phyloP scores from a whole-genome alignment of 352 stramenopile genomes.

The Halophytophthora polymorphica region DNA sequence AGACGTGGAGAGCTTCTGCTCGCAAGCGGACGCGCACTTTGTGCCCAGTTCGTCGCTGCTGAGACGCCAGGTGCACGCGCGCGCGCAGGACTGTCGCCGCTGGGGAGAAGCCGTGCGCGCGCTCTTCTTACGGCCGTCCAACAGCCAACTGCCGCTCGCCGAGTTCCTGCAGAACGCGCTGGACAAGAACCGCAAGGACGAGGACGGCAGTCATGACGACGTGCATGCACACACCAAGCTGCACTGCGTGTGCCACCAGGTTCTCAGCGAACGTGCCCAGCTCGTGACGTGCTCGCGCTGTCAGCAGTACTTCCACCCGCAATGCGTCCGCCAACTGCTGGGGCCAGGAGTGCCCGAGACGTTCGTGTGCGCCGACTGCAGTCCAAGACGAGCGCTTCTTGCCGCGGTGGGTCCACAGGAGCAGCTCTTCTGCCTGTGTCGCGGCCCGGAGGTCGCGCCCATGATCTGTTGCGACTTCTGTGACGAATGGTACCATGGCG shows the following conservation, averaged over 20 bases:
- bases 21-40: conserved; percentile 51
- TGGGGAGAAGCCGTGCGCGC: conserved; percentile 52
- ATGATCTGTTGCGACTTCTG: conserved; percentile 90
- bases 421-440: conserved; percentile 69
- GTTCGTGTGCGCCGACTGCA: conserved; percentile 20
- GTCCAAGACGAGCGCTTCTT: conserved; percentile 3
- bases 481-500: conserved; percentile 83
- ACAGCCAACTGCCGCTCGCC: conserved; percentile 27
- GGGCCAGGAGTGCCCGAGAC: conserved; percentile 1
- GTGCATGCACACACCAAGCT: conserved; percentile 29
- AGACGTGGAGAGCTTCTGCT: conserved; percentile 47
- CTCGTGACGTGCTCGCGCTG: conserved; percentile 54
- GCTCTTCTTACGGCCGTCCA: conserved; percentile 54
- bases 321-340: conserved; percentile 42
- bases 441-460: conserved; percentile 50
- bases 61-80: conserved; percentile 53
- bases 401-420: neutral
- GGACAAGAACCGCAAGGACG: conserved; percentile 18
- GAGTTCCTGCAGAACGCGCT: conserved; percentile 48
- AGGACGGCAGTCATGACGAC: conserved; percentile 5
- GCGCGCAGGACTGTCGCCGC: conserved; percentile 63
- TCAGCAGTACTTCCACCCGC: conserved; percentile 47
- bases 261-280: conserved; percentile 47
- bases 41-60: conserved; percentile 63
- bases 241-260: conserved; percentile 72